These are phyloP conservation scores for Paratinospora sagittata DNA, from an alignment of 164 flowering plant genomes.

Conservation along the genomic window DNA sequence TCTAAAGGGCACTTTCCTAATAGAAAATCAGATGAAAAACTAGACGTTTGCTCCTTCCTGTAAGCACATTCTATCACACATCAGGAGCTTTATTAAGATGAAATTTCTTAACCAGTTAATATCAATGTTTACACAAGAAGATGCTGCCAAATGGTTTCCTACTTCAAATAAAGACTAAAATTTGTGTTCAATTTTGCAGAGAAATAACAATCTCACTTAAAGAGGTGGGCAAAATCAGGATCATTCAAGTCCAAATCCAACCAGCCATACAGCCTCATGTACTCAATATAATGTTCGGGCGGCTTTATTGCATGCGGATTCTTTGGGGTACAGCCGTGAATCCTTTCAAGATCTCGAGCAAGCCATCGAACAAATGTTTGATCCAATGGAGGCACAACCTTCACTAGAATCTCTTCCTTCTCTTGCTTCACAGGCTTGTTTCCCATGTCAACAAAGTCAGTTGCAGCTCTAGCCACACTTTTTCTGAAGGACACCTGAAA, in stretches of 20 bases:
- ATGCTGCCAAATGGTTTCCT: no score
- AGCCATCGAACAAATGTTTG: constrained; percentile 61
- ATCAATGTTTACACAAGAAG: no score
- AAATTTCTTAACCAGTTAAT: no score
- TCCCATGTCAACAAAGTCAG: constrained; percentile 43
- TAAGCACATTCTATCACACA: no score
- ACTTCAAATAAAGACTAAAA: no score
- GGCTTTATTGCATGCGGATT: constrained; percentile 57
- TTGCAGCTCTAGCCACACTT: neutral
- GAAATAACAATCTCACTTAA: constrained; percentile 32
- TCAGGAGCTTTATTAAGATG: no score
- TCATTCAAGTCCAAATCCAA: constrained; percentile 70
- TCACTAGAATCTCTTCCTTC: constrained; percentile 35
- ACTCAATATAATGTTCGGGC: constrained; percentile 71
- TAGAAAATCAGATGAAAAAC: no score
- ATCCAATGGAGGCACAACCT: constrained; percentile 65
- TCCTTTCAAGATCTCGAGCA: constrained; percentile 66
- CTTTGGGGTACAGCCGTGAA: constrained; percentile 55
- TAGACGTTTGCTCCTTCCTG: no score
- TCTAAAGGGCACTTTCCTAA: neutral
- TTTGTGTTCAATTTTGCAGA: no score
- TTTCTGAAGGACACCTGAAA: no score
- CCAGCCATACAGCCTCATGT: constrained; percentile 74
- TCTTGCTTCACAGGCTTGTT: constrained; percentile 46
- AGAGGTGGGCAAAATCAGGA: constrained; percentile 74